These are phyloP conservation scores for Juncus effusus DNA, from an alignment of 176 grass and related monocot species.

Conservation along the genomic window DNA sequence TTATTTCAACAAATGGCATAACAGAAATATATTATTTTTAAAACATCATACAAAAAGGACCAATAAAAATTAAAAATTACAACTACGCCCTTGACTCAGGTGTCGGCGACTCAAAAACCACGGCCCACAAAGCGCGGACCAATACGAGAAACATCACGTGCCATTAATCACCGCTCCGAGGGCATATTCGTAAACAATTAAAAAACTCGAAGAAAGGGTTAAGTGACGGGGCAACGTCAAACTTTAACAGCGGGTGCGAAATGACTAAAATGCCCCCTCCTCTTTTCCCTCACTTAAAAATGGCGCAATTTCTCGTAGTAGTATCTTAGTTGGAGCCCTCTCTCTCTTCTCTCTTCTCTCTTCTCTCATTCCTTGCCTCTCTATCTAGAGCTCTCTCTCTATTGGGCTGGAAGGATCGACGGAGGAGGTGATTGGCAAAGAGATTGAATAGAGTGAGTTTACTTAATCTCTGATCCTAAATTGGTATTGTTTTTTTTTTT, in stretches of 20 bases:
- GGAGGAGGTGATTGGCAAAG: not conserved
- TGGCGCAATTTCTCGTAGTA: conserved; percentile 11
- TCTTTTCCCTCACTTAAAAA: conserved; percentile 25
- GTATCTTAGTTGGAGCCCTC: conserved; percentile 16
- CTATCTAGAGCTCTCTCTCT: conserved; percentile 14
- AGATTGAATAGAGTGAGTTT: conserved; percentile 17
- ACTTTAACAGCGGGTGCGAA: conserved; percentile 22
- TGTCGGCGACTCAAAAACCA: conserved; percentile 21
- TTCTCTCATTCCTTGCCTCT: conserved; percentile 7
- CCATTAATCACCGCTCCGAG: not conserved
- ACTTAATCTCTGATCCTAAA: not conserved
- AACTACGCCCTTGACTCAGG: not conserved
- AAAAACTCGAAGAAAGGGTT: conserved; percentile 1
- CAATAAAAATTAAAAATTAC: too few species aligned
- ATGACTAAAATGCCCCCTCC: conserved; percentile 20
- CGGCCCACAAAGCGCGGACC: not conserved
- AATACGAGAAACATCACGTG: not conserved
- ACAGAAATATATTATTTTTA: too few species aligned
- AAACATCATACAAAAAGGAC: too few species aligned
- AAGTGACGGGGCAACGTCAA: conserved; percentile 26
- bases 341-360: conserved; percentile 32
- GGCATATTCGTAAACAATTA: not conserved
- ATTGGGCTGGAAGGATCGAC: not conserved
- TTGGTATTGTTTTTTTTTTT: conserved; percentile 8
- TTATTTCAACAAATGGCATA: conserved; percentile 6